Percentiles rank a stretch among this genome's conserved stretches.
Conservation (phyloP, 2,329 filamentous ascomycete genomes). For the Bipolaris cookei region DNA sequence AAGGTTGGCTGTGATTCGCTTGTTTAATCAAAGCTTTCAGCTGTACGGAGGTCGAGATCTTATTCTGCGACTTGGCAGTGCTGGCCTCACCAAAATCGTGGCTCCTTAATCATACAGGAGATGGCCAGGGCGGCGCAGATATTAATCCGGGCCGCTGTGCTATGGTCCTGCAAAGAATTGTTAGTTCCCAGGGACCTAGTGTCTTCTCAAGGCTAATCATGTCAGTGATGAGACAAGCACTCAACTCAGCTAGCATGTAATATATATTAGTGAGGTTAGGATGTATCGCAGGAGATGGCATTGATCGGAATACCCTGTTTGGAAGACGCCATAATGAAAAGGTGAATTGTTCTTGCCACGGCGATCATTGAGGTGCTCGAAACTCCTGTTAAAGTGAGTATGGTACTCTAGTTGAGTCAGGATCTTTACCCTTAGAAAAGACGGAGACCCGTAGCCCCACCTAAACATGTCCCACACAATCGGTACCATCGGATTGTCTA, state of each 20-base stretch:
- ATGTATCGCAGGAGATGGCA: not conserved
- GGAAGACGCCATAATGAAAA: not conserved
- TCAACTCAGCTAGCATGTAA: not conserved
- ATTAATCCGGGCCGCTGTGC: not conserved
- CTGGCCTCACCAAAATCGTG: not conserved
- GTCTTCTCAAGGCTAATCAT: not conserved
- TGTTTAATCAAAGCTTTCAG: not conserved
- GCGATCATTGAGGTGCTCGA: not conserved
- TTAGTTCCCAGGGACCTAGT: too few relatives aligned
- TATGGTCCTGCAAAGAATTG: not conserved
- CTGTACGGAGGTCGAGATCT: not conserved
- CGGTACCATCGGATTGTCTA: not conserved
- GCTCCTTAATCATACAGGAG: not conserved
- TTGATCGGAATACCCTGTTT: not conserved
- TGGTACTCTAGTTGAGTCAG: not conserved
- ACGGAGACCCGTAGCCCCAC: not conserved
- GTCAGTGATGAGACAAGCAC: not conserved
- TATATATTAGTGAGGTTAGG: not conserved
- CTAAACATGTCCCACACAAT: not conserved
- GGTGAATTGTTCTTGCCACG: not conserved
- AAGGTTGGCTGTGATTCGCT: not conserved
- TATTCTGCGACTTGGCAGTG: not conserved
- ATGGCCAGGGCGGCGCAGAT: not conserved
- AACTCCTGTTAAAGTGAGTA: not conserved
- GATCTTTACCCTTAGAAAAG: not conserved